phyloP scores from a whole-genome alignment of 2,329 filamentous ascomycete genomes.

The Arthrocladium fulminans region DNA sequence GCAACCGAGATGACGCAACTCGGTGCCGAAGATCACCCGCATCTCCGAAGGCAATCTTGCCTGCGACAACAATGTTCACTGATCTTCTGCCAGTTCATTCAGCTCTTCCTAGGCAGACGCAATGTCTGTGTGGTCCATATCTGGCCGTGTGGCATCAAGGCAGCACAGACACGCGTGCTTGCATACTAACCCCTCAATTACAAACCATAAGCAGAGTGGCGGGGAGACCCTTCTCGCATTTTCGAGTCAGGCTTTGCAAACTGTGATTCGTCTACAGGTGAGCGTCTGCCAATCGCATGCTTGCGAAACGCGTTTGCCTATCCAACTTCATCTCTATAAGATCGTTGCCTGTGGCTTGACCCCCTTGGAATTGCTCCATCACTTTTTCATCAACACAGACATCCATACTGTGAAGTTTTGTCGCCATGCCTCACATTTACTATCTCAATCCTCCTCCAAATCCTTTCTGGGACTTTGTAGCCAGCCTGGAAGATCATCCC shows the following conservation, averaged over 20 bases:
- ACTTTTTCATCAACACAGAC: not conserved
- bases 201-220: constrained; percentile 4
- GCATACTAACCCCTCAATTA: constrained; percentile 1
- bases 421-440: constrained; percentile 45
- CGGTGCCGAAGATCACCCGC: not conserved
- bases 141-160: not conserved
- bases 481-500: constrained; percentile 42
- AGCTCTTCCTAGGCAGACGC: too few relatives aligned
- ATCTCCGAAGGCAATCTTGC: not conserved
- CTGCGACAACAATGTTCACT: not conserved
- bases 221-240: constrained; percentile 6
- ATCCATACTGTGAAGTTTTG: not conserved
- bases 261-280: constrained; percentile 7
- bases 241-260: constrained; percentile 8
- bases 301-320: constrained; percentile 9
- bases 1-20: not conserved
- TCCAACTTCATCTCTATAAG: constrained; percentile 5
- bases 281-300: constrained; percentile 3
- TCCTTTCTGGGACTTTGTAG: constrained; percentile 50
- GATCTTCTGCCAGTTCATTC: not conserved
- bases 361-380: not conserved
- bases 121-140: too few relatives aligned
- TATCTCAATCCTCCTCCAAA: constrained; percentile 34
- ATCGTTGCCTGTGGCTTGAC: constrained; percentile 9
- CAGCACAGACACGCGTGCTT: not conserved